phyloP scores from a whole-genome alignment of 169 alveolate genomes.

The Miamiensis avidus region DNA sequence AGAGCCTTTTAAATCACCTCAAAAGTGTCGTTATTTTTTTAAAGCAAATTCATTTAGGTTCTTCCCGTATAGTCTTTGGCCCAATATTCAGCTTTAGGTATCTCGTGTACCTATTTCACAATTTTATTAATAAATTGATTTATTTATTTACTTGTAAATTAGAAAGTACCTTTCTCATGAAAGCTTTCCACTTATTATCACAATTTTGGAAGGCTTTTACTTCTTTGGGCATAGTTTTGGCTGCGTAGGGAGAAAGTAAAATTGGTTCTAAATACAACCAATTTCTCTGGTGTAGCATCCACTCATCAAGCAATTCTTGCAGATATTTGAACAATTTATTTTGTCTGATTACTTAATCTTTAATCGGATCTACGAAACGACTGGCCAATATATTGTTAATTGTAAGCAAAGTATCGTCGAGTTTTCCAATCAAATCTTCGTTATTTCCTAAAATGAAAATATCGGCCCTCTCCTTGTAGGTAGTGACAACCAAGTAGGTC shows the following conservation, averaged over 20 bases:
- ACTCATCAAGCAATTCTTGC: slow-evolving; percentile 89
- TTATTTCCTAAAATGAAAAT: slow-evolving; percentile 83
- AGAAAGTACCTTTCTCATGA: too few relatives aligned
- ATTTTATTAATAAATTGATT: too few relatives aligned
- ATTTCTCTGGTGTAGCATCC: slow-evolving; percentile 88
- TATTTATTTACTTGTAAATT: too few relatives aligned
- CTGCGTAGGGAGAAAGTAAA: slow-evolving; percentile 88
- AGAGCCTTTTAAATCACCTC: slow-evolving; percentile 90
- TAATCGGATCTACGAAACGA: slow-evolving; percentile 89
- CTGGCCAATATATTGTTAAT: slow-evolving; percentile 85
- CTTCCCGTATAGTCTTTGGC: slow-evolving; percentile 54
- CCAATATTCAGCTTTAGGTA: slow-evolving; percentile 67
- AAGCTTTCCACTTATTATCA: slow-evolving; percentile 81
- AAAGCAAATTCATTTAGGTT: slow-evolving; percentile 62
- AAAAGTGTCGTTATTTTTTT: slow-evolving; percentile 76
- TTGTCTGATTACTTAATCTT: slow-evolving; percentile 83
- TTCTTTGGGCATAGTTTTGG: slow-evolving; percentile 89
- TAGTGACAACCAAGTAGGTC: slow-evolving; percentile 40
- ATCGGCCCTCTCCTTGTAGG: slow-evolving; percentile 77
- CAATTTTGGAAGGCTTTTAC: slow-evolving; percentile 85
- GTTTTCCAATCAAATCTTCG: slow-evolving; percentile 86
- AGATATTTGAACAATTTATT: slow-evolving; percentile 78
- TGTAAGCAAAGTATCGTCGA: slow-evolving; percentile 92
- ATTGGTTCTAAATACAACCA: slow-evolving; percentile 93
- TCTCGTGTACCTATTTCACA: slow-evolving; percentile 78